A percentile compares a stretch with the other conserved stretches of the same genome.
phyloP scores from a whole-genome alignment of 345 rosid genomes.

The Sonneratia caseolaris region DNA sequence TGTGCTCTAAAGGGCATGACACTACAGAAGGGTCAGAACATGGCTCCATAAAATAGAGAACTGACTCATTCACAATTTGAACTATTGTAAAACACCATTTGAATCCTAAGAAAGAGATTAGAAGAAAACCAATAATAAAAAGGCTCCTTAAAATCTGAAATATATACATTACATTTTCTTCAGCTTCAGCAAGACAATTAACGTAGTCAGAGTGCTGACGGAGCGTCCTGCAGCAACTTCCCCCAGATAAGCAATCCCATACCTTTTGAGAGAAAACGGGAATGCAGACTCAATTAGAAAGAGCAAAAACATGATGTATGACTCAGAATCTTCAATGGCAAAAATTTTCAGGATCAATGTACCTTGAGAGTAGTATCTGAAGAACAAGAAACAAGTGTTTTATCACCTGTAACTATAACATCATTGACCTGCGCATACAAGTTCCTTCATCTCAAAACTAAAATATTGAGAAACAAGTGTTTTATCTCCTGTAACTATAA shows the following conservation, averaged over 20 bases:
- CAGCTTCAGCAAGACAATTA: slow-evolving; percentile 84
- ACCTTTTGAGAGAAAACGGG: slow-evolving; percentile 27
- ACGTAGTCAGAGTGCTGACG: slow-evolving; percentile 97
- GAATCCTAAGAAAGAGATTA: not conserved
- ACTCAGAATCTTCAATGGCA: not conserved
- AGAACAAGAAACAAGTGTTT: slow-evolving; percentile 85
- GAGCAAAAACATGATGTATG: not conserved
- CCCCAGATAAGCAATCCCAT: slow-evolving; percentile 85
- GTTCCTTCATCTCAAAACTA: not conserved
- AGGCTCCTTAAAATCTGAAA: not conserved
- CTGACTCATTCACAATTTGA: not conserved
- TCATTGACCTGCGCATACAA: slow-evolving; percentile 66
- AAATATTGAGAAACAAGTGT: too few species aligned
- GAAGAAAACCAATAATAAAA: not conserved
- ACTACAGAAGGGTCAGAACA: slow-evolving; percentile 32
- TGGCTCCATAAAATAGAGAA: not conserved
- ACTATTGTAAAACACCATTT: slow-evolving; percentile 20
- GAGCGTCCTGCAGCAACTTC: slow-evolving; percentile 71
- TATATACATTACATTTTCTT: slow-evolving; percentile 65
- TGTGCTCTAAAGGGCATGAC: slow-evolving; percentile 68
- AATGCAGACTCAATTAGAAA: not conserved
- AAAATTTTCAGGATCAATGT: not conserved
- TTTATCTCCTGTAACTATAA: too few species aligned
- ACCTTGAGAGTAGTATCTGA: slow-evolving; percentile 97
- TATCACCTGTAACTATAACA: slow-evolving; percentile 66